phyloP scores from a whole-genome alignment of 2,329 filamentous ascomycete genomes.

The Cladosporium halotolerans region DNA sequence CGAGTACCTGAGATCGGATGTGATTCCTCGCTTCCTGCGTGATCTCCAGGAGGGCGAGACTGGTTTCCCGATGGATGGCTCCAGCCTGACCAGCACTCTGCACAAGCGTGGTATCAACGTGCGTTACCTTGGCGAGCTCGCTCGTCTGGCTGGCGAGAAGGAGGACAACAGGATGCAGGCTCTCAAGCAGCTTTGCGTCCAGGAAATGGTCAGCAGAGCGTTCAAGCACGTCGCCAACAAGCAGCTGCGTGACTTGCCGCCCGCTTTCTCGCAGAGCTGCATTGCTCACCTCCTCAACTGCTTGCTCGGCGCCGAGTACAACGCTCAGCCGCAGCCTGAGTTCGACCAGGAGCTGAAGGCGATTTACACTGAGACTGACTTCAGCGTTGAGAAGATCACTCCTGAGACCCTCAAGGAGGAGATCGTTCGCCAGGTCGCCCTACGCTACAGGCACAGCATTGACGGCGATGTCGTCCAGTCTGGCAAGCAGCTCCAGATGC shows the following conservation, averaged over 20 bases:
- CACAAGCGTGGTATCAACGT: slow-evolving; percentile 98
- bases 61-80: slow-evolving; percentile 97
- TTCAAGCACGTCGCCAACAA: slow-evolving; percentile 88
- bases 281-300: slow-evolving; percentile 89
- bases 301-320: slow-evolving; percentile 70
- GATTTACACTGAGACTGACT: slow-evolving; percentile 75
- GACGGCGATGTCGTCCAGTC: slow-evolving; percentile 60
- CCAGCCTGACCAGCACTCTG: slow-evolving; percentile 77
- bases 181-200: slow-evolving; percentile 68
- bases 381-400: slow-evolving; percentile 72
- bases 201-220: slow-evolving; percentile 90
- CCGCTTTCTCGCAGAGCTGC: slow-evolving; percentile 72
- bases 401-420: slow-evolving; percentile 63
- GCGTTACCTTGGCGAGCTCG: slow-evolving; percentile 84
- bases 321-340: slow-evolving; percentile 70
- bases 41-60: slow-evolving; percentile 89
- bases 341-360: slow-evolving; percentile 66
- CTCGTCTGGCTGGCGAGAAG: slow-evolving; percentile 53
- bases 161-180: slow-evolving; percentile 68
- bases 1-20: slow-evolving; percentile 65
- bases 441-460: slow-evolving; percentile 72
- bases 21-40: slow-evolving; percentile 77
- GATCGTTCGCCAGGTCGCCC: slow-evolving; percentile 63
- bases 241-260: slow-evolving; percentile 72
- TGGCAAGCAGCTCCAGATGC: slow-evolving; percentile 70